Conservation (phyloP, 176 grass and related monocot genomes). For the Juncus effusus region DNA sequence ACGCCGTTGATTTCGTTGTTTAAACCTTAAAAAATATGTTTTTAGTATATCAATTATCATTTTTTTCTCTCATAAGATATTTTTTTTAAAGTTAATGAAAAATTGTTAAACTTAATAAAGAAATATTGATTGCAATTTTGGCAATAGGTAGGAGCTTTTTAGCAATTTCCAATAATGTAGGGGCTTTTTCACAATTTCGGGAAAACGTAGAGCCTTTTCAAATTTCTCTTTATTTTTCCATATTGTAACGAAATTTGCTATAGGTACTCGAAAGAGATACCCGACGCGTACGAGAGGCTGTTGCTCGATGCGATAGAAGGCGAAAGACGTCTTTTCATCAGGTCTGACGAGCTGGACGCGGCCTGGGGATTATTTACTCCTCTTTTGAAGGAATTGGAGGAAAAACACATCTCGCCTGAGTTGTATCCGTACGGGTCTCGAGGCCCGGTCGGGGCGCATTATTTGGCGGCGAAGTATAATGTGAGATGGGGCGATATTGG, state of each 20-base stretch:
- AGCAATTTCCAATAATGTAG: no score
- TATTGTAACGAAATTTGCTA: constrained; percentile 3
- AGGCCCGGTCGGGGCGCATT: constrained; percentile 76
- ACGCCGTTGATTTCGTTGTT: no score
- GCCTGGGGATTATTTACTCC: constrained; percentile 88
- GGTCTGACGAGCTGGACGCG: constrained; percentile 90
- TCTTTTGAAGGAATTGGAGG: constrained; percentile 69
- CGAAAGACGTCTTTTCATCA: constrained; percentile 90
- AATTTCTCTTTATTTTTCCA: constrained; percentile 4
- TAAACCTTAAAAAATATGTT: no score
- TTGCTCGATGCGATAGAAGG: constrained; percentile 89
- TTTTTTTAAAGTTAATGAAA: no score
- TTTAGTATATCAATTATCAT: no score
- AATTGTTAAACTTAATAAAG: no score
- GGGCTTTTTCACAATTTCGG: no score
- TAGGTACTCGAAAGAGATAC: constrained; percentile 95
- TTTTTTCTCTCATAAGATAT: no score
- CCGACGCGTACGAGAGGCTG: constrained; percentile 86
- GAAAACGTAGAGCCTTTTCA: no score
- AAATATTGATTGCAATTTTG: no score
- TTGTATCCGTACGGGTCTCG: constrained; percentile 82
- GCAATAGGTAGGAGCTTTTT: no score
- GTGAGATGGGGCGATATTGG: constrained; percentile 77
- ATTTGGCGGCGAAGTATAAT: constrained; percentile 76
- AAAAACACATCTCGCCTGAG: constrained; percentile 63